Base-by-base conservation (phyloP, 2,329 filamentous ascomycete genomes). In the Colletotrichum australisinense region DNA sequence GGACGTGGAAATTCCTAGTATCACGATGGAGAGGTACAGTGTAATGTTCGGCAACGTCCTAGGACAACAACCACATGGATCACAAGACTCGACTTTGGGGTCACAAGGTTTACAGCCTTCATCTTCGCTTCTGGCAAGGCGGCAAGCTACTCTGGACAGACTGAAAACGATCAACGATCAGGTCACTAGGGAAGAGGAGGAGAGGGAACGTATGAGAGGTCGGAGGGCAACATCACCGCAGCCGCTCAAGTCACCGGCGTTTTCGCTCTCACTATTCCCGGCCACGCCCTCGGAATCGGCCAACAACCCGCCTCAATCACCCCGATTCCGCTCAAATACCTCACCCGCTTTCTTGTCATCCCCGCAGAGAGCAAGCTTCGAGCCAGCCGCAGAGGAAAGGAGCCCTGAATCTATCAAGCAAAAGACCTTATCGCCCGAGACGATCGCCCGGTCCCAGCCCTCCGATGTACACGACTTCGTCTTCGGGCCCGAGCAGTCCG, bases 21-120 rank as follows among this genome's bases (percentile, higher is more conserved):
- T 94, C 68, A 91, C 93, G 75, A 87, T 98, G 88, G 96, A 98
- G 80, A 88, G 96, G 62, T 98, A 98, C 77, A 98, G 95, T 77
- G 90, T 98, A 76, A 98, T 98, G 95, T 98, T 98, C 79, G 91
- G 92, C 68, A 90, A 89, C 49, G 86, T 98, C 7, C 84, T 98
- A 30, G 67, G 62, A 22, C 88, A 90, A 74, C 88, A 90, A 73
- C 81, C 81, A 8, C 81, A 82, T 75, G 52, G 65, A 38, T 38
- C 59, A 35, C 55, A 58, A 19, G 70, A 38, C 26, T n/a, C 63
- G 35, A 52, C 14, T 7, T 28, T 14, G 6, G 71, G n/a, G 4
- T 28, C 81, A 7, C 81, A 81, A 76, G 35, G 63, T 11, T 52
- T 22, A 16, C 60, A 53, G 6, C n/a, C 28, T 5, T 79, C 81